Evolutionary conservation across 1,139 yeast genomes (phyloP).

Genomic region (Pichia norvegensis): DNA sequence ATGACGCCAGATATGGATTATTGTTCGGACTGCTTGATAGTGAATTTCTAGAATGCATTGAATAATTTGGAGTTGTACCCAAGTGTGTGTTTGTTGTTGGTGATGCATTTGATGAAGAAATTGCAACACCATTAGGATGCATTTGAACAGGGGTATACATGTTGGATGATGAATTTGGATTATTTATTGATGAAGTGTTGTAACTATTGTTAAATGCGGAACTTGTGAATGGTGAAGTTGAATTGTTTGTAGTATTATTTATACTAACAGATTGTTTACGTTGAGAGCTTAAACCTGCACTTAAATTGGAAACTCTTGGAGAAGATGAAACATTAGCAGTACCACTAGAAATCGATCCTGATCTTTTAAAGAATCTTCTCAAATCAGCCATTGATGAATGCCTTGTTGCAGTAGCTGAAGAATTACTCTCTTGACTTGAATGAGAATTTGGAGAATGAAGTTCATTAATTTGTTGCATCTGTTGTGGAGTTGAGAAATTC

Average conservation of each 20-base stretch:
- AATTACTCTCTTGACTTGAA: slow-evolving; percentile 11
- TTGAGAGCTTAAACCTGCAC: slow-evolving; percentile 26
- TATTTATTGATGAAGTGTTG: background rate
- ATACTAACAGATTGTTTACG: slow-evolving; percentile 16
- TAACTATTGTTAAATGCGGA: background rate
- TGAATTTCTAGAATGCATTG: slow-evolving; percentile 2
- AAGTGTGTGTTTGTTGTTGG: slow-evolving; percentile 8
- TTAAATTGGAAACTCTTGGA: slow-evolving; percentile 38
- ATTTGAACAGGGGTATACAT: slow-evolving; percentile 14
- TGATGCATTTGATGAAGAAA: slow-evolving; percentile 16
- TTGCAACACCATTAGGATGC: slow-evolving; percentile 17
- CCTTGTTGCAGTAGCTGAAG: slow-evolving; percentile 24
- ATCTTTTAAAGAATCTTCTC: slow-evolving; percentile 59
- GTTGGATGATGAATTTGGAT: slow-evolving; percentile 2
- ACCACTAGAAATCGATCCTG: slow-evolving; percentile 22
- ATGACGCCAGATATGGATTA: slow-evolving; percentile 5
- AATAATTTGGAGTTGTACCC: slow-evolving; percentile 9
- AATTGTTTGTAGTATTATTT: background rate
- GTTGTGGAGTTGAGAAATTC: slow-evolving; percentile 7
- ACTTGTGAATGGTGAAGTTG: background rate
- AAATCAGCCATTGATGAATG: slow-evolving; percentile 75
- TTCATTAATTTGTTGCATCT: slow-evolving; percentile 5
- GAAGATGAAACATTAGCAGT: slow-evolving; percentile 17
- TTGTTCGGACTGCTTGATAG: slow-evolving; percentile 3
- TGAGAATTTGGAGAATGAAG: slow-evolving; percentile 26